Conservation (phyloP, 75 land plant species). For the Pinus albicaulis region DNA sequence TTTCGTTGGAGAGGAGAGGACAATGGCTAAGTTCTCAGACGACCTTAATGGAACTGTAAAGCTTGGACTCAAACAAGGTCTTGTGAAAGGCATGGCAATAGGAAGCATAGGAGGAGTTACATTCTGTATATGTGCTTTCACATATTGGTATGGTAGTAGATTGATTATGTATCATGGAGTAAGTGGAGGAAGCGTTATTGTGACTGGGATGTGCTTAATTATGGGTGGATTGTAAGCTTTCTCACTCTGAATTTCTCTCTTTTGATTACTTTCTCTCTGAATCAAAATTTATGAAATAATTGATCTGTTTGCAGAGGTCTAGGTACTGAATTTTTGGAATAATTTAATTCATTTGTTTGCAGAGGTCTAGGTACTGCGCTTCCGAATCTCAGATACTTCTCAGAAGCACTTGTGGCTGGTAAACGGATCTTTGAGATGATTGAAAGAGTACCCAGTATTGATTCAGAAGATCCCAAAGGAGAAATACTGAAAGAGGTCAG, state of each 20-base stretch:
- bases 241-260: too few species aligned
- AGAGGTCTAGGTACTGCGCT: constrained; percentile 46
- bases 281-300: neutral
- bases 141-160: constrained; percentile 35
- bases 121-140: constrained; percentile 43
- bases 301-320: neutral
- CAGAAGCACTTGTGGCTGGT: constrained; percentile 38
- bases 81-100: constrained; percentile 46
- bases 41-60: constrained; percentile 26
- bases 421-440: constrained; percentile 38
- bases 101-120: constrained; percentile 55
- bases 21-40: constrained; percentile 11
- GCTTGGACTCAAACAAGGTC: constrained; percentile 52
- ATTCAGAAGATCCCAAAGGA: constrained; percentile 30
- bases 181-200: constrained; percentile 28
- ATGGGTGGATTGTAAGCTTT: constrained; percentile 49
- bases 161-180: constrained; percentile 33
- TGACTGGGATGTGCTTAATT: constrained; percentile 19
- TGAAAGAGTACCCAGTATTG: constrained; percentile 31
- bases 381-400: constrained; percentile 43
- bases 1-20: constrained; percentile 42
- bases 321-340: neutral
- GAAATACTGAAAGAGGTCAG: constrained; percentile 12
- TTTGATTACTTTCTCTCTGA: neutral
- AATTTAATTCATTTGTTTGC: neutral